Base-by-base conservation (phyloP, 1,284 basidiomycete genomes). In the Puccinia hordei region DNA sequence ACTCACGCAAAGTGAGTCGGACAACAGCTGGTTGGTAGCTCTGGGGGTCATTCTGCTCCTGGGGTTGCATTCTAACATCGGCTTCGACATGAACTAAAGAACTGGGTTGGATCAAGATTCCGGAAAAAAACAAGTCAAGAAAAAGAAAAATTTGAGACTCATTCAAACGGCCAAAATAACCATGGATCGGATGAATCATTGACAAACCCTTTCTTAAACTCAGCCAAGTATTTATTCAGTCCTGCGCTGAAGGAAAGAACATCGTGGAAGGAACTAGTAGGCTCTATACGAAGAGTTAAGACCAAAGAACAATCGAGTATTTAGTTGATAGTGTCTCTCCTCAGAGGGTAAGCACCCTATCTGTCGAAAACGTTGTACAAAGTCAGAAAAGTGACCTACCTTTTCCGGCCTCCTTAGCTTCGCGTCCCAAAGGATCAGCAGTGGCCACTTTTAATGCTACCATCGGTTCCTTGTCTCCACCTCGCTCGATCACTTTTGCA, bases 21-120 rank as follows among this genome's bases (percentile, higher is more conserved):
- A 66, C 59, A 35, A 66, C 61, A 19, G 74, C 41, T 38, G 57
- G 74, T 49, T 63, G 57, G 35, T 65, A 76, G 49, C 30, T 27
- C 38, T 33, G 35, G n/a, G 59, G 38, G 35, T 76, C 74, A 51
- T n/a, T 76, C 41, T 63, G 74, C 22, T 63, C 59, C 49, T 66
- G 74, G 10, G 74, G 74, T 66, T 76, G 74, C 74, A 76, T 76
- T 66, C 74, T n/a, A 44, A 76, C 74, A 66, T 76, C 74, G 27
- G 74, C 74, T 51, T 76, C 44, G 33, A 76, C 74, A 66, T 66
- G 74, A 24, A 76, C 74, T 24, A 76, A 35, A 63, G 74, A 76
- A 44, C 74, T 76, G 61, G 9, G 51, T n/a, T n/a, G n/a, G n/a
- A n/a, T n/a, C n/a, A n/a, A n/a, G n/a, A n/a, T n/a, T n/a, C n/a